A percentile compares a stretch with the other conserved stretches of the same genome.
These are phyloP conservation scores for Blastobotrys proliferans DNA, from an alignment of 1,139 yeast species.

Conservation along the genomic window DNA sequence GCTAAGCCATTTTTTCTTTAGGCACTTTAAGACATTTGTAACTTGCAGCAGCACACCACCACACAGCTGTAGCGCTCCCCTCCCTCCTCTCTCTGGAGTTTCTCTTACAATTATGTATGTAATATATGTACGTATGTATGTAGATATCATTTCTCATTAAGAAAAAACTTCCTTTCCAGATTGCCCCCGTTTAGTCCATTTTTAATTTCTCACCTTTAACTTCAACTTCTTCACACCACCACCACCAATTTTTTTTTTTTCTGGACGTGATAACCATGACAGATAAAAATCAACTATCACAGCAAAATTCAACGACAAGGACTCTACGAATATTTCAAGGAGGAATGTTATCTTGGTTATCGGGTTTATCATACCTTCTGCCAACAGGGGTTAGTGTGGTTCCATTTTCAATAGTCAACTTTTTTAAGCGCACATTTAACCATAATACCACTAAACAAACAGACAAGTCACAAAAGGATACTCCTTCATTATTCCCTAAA, in stretches of 20 bases:
- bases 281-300: background rate
- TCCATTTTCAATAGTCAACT: conserved; percentile 6
- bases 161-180: no score
- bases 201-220: background rate
- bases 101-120: no score
- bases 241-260: background rate
- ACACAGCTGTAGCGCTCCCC: no score
- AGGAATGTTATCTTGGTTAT: conserved; percentile 9
- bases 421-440: background rate
- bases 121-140: no score
- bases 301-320: background rate
- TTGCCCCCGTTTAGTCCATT: no score
- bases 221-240: background rate
- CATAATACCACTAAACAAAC: no score
- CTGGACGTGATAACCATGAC: background rate
- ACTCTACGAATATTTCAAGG: conserved; percentile 9
- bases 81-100: no score
- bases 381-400: background rate
- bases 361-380: conserved; percentile 1
- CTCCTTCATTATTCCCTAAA: conserved; percentile 12
- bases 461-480: background rate
- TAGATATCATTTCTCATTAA: no score
- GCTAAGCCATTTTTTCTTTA: no score
- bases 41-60: no score
- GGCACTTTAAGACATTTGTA: no score